These are phyloP conservation scores for Solanum chacoense DNA, from an alignment of 305 asterid genomes.

Conservation along the genomic window DNA sequence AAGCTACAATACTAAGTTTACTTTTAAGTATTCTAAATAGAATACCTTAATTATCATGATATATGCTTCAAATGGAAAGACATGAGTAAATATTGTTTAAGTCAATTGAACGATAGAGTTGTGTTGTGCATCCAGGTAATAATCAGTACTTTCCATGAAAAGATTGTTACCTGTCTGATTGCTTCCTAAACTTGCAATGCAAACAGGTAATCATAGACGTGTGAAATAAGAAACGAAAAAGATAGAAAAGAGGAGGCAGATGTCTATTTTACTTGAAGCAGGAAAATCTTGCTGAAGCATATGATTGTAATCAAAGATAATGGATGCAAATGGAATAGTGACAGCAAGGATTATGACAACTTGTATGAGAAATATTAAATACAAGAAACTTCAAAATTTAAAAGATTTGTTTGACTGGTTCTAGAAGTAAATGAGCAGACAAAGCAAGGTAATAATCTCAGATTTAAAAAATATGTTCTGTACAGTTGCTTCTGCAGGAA, in stretches of 20 bases:
- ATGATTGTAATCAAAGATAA: not conserved
- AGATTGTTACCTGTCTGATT: not conserved
- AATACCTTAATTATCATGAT: not conserved
- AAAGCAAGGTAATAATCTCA: not conserved
- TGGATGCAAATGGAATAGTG: not conserved
- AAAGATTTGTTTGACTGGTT: not conserved
- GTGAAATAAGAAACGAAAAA: not conserved
- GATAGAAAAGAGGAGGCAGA: not conserved
- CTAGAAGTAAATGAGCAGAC: not conserved
- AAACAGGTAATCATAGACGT: not conserved
- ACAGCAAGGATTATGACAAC: not conserved
- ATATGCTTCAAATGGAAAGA: not conserved
- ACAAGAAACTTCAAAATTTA: not conserved
- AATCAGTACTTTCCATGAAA: not conserved
- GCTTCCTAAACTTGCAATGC: not conserved
- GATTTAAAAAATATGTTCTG: not conserved
- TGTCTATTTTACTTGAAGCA: not conserved
- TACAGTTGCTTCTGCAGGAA: not conserved
- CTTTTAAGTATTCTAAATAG: not conserved
- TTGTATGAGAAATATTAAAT: not conserved
- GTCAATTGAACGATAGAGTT: too few relatives aligned
- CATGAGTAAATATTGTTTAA: not conserved
- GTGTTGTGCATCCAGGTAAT: not conserved
- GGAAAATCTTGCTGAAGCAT: not conserved
- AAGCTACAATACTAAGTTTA: not conserved